These are phyloP conservation scores for Daedaleopsis nitida DNA, from an alignment of 768 basidiomycete species.

Conservation along the genomic window DNA sequence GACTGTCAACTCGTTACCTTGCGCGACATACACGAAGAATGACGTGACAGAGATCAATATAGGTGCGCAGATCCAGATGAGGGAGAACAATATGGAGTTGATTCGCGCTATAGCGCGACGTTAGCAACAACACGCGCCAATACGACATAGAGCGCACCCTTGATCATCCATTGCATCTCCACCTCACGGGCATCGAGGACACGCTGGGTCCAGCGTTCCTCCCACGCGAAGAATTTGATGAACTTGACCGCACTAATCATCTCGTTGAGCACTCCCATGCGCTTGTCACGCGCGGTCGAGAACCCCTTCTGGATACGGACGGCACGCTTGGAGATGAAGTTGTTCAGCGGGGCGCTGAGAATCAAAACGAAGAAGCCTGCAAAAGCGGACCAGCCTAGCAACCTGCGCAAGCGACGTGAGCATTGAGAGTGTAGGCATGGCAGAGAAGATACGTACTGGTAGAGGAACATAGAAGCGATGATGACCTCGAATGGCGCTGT, in stretches of 20 bases:
- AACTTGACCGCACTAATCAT: slow-evolving; percentile 76
- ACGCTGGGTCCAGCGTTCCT: slow-evolving; percentile 71
- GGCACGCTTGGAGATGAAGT: slow-evolving; percentile 58
- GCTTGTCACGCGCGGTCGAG: slow-evolving; percentile 65
- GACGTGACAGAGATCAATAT: slow-evolving; percentile 79
- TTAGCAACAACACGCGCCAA: neutral
- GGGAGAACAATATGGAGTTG: slow-evolving; percentile 70
- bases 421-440: neutral
- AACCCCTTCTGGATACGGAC: slow-evolving; percentile 63
- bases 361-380: slow-evolving; percentile 72
- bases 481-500: slow-evolving; percentile 76
- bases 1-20: slow-evolving; percentile 74
- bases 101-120: slow-evolving; percentile 51
- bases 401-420: slow-evolving; percentile 38
- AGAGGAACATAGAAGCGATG: slow-evolving; percentile 73
- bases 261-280: slow-evolving; percentile 80
- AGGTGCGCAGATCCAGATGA: slow-evolving; percentile 77
- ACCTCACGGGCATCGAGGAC: slow-evolving; percentile 61
- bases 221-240: slow-evolving; percentile 86
- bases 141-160: slow-evolving; percentile 42
- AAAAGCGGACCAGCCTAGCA: slow-evolving; percentile 73
- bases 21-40: slow-evolving; percentile 73
- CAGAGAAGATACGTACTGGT: slow-evolving; percentile 50
- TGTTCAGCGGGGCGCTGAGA: slow-evolving; percentile 73
- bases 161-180: slow-evolving; percentile 80